These are phyloP conservation scores for Pseudogymnoascus sp. DNA, from an alignment of 2,329 filamentous ascomycete species.

Conservation along the genomic window DNA sequence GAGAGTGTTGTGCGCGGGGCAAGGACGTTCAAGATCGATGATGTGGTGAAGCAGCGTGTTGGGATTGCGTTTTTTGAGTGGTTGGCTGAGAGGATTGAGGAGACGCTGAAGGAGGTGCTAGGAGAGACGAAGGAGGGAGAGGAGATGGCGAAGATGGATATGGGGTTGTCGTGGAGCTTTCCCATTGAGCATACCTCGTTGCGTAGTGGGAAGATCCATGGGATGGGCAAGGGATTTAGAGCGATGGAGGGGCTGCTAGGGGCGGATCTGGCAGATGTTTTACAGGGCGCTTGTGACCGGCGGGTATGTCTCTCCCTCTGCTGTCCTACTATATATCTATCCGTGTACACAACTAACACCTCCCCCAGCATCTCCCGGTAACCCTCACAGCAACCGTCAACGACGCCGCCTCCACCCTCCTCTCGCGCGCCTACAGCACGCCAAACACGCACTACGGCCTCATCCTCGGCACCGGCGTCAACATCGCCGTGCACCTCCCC, in stretches of 20 bases:
- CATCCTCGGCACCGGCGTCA: constrained; percentile 61
- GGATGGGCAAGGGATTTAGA: constrained; percentile 61
- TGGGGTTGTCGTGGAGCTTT: constrained; percentile 63
- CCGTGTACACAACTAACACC: constrained; percentile 1
- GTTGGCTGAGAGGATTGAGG: constrained; percentile 55
- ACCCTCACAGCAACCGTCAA: constrained; percentile 57
- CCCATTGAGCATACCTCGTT: constrained; percentile 64
- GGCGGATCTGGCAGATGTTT: constrained; percentile 52
- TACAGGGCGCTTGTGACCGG: constrained; percentile 45
- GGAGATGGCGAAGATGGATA: constrained; percentile 35
- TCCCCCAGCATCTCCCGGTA: constrained; percentile 43
- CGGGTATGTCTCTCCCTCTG: constrained; percentile 11
- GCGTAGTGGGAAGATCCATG: constrained; percentile 49
- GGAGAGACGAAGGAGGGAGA: constrained; percentile 21
- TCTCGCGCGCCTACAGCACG: constrained; percentile 57
- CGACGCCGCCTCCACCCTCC: constrained; percentile 58
- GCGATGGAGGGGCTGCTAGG: constrained; percentile 52
- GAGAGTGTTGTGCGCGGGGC: constrained; percentile 48
- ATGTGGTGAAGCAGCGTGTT: constrained; percentile 47
- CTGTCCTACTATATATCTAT: neutral
- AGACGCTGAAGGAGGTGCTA: constrained; percentile 44
- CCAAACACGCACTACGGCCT: constrained; percentile 54
- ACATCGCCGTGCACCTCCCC: constrained; percentile 58
- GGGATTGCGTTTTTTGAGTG: constrained; percentile 60
- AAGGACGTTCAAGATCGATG: constrained; percentile 49